Conservation (phyloP, 768 basidiomycete genomes). For the Mrakia gelida region DNA sequence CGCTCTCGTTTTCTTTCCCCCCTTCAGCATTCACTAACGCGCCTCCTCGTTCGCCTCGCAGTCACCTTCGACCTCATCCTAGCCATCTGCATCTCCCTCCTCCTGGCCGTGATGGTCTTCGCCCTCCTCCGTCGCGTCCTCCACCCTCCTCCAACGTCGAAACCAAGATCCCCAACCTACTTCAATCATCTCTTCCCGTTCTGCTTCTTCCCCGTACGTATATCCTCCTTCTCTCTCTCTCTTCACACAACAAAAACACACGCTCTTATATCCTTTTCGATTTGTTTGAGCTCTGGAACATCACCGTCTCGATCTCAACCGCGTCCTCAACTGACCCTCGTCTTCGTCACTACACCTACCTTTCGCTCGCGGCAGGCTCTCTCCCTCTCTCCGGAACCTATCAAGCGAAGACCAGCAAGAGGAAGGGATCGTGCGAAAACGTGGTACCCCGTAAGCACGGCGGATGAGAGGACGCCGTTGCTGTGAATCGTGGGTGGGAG, state of each 20-base stretch:
- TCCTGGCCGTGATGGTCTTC: constrained; percentile 23
- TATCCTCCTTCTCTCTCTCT: too few relatives aligned
- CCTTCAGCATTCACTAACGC: neutral
- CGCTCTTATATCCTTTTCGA: neutral
- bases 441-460: constrained; percentile 13
- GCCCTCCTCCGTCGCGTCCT: constrained; percentile 13
- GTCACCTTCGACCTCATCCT: constrained; percentile 32
- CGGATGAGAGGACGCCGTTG: constrained; percentile 25
- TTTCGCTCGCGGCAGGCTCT: neutral
- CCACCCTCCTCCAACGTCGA: constrained; percentile 6
- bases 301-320: neutral
- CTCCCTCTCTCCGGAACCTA: constrained; percentile 5
- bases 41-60: neutral
- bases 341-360: neutral
- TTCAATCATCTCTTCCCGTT: constrained; percentile 32
- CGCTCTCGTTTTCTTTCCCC: neutral
- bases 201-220: constrained; percentile 32
- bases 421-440: neutral
- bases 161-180: constrained; percentile 2
- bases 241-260: neutral
- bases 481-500: neutral
- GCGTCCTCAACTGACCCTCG: neutral
- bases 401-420: constrained; percentile 8
- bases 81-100: constrained; percentile 23
- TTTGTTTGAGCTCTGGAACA: too few relatives aligned